Percentiles rank a stretch among this genome's conserved stretches.
Evolutionary conservation across 2,329 filamentous ascomycete genomes (phyloP).

Genomic region (Aspergillus sp.): DNA sequence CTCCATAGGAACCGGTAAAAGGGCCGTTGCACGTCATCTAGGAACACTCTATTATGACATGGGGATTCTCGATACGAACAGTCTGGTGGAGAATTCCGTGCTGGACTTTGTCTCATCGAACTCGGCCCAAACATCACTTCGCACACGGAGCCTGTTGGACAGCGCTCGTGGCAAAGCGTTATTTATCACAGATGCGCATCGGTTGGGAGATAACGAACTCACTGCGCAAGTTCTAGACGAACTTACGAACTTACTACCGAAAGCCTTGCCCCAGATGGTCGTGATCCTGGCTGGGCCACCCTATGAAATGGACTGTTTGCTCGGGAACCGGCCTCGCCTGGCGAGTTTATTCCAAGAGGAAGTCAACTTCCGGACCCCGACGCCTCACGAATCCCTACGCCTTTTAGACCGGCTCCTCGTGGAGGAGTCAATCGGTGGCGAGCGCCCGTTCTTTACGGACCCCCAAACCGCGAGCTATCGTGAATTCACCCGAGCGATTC

Average conservation of each 20-base stretch:
- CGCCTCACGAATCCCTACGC: constrained; percentile 18
- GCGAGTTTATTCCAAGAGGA: constrained; percentile 20
- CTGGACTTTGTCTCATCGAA: constrained; percentile 11
- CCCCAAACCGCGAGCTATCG: constrained; percentile 13
- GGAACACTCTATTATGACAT: constrained; percentile 21
- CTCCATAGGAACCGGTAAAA: constrained; percentile 15
- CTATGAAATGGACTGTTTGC: constrained; percentile 17
- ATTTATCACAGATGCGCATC: constrained; percentile 19
- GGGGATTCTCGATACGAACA: constrained; percentile 15
- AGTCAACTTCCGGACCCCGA: constrained; percentile 19
- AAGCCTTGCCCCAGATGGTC: constrained; percentile 12
- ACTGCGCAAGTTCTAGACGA: constrained; percentile 14
- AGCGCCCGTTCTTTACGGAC: constrained; percentile 14
- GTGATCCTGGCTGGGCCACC: constrained; percentile 17
- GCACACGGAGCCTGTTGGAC: constrained; percentile 13
- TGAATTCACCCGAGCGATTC: constrained; percentile 20
- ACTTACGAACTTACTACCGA: constrained; percentile 16
- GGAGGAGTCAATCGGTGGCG: constrained; percentile 12
- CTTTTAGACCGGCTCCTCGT: constrained; percentile 17
- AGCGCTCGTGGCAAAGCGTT: constrained; percentile 15
- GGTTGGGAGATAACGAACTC: constrained; percentile 14
- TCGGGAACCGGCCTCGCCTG: constrained; percentile 17
- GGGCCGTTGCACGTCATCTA: constrained; percentile 15
- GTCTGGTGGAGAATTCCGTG: constrained; percentile 16
- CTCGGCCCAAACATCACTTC: constrained; percentile 6